Percentiles rank a stretch among this genome's conserved stretches.
Conservation (phyloP, 495 filamentous ascomycete genomes). For the Tuber borchii region DNA sequence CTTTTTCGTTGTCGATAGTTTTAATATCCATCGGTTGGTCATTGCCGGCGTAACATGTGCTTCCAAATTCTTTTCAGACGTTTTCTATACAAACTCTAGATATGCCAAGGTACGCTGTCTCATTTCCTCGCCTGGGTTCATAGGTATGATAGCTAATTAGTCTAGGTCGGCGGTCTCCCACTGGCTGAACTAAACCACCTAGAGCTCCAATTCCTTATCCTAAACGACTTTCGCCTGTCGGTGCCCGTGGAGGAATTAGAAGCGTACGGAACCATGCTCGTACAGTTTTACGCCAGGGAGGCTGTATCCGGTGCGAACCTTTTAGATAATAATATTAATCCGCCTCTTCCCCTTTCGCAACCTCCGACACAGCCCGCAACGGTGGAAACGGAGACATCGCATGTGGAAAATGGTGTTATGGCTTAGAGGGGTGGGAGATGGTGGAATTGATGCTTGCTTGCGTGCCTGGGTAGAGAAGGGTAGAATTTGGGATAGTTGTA, state of each 20-base stretch:
- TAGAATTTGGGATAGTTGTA: background rate
- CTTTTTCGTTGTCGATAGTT: constrained; percentile 97
- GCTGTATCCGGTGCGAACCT: constrained; percentile 56
- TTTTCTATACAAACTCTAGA: constrained; percentile 98
- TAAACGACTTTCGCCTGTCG: constrained; percentile 95
- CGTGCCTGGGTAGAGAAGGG: background rate
- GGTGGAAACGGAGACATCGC: background rate
- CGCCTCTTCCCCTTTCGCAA: background rate
- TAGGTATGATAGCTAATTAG: constrained; percentile 18
- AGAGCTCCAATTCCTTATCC: constrained; percentile 88
- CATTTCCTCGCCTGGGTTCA: constrained; percentile 7
- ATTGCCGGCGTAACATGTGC: constrained; percentile 98
- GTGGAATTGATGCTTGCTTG: background rate
- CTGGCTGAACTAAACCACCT: constrained; percentile 94
- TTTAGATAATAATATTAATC: background rate
- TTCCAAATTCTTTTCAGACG: constrained; percentile 99
- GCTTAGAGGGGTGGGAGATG: background rate
- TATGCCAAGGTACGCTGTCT: constrained; percentile 80
- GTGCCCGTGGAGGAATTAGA: constrained; percentile 93
- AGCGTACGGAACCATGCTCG: constrained; percentile 96
- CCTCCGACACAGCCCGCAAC: background rate
- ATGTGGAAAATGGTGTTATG: background rate
- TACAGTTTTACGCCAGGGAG: constrained; percentile 95
- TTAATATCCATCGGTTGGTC: constrained; percentile 95
- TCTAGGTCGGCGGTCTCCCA: constrained; percentile 89